A percentile compares a stretch with the other conserved stretches of the same genome.
Evolutionary conservation across 257 asterid species (phyloP).

Genomic region (Solanum acaule): DNA sequence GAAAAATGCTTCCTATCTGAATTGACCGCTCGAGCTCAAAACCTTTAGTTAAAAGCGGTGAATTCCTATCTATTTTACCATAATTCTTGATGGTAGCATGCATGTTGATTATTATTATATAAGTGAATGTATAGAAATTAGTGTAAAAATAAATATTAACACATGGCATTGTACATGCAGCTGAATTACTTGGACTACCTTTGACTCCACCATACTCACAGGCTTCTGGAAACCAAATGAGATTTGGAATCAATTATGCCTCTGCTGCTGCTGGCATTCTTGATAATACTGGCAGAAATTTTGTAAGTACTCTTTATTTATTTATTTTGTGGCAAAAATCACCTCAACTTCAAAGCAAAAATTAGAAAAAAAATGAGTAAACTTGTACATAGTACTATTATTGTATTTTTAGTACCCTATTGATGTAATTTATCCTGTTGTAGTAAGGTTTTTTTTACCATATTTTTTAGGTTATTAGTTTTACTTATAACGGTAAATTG

Average conservation of each 20-base stretch:
- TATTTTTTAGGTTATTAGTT: not conserved
- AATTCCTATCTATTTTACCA: not conserved
- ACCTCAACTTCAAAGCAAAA: not conserved
- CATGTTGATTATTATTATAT: not conserved
- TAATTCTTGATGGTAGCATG: not conserved
- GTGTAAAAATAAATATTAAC: not conserved
- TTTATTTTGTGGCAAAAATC: not conserved
- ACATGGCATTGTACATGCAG: constrained; percentile 23
- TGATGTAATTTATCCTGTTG: not conserved
- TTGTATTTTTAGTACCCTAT: not conserved
- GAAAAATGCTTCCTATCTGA: too few relatives aligned
- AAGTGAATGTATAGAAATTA: not conserved
- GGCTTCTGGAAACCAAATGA: constrained; percentile 33
- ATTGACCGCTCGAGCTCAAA: not conserved
- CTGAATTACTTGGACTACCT: constrained; percentile 57
- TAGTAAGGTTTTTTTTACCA: not conserved
- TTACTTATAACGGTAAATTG: not conserved
- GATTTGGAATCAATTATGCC: constrained; percentile 49
- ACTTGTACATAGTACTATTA: not conserved
- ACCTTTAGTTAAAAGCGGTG: not conserved
- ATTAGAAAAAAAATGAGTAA: not conserved
- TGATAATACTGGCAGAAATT: constrained; percentile 54
- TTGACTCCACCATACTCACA: constrained; percentile 38
- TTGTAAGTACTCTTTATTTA: constrained; percentile 22
- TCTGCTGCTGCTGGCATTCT: constrained; percentile 79